These are phyloP conservation scores for Lecanicillium sp. DNA, from an alignment of 2,329 filamentous ascomycete species.

Conservation along the genomic window DNA sequence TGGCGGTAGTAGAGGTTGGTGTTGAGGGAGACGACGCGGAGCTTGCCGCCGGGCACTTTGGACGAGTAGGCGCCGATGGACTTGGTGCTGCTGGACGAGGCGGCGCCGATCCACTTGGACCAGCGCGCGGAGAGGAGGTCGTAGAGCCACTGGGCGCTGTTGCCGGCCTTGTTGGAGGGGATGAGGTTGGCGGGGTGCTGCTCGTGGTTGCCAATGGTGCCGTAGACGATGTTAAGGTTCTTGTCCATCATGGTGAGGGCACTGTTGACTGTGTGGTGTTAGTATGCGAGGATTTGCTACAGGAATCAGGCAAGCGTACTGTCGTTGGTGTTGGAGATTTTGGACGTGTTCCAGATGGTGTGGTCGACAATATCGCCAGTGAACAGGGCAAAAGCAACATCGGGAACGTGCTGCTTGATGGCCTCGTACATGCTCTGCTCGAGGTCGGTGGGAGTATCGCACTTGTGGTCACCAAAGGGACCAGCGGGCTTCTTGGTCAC, in stretches of 20 bases:
- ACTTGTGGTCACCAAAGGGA: constrained; percentile 46
- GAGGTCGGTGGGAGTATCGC: constrained; percentile 44
- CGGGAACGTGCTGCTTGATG: constrained; percentile 39
- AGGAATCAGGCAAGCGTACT: constrained; percentile 20
- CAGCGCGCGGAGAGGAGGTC: constrained; percentile 40
- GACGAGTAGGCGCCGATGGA: constrained; percentile 46
- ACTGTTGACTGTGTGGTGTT: constrained; percentile 30
- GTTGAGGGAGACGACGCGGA: constrained; percentile 54
- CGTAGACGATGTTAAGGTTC: constrained; percentile 41
- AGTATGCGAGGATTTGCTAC: too few species aligned
- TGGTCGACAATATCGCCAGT: constrained; percentile 55
- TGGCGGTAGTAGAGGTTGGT: constrained; percentile 54
- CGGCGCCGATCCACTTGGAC: constrained; percentile 39
- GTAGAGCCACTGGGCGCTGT: constrained; percentile 47
- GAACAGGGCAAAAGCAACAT: constrained; percentile 50
- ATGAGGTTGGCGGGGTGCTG: constrained; percentile 47
- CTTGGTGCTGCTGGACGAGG: constrained; percentile 25
- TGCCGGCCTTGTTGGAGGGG: constrained; percentile 33
- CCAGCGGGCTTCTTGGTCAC: constrained; percentile 44
- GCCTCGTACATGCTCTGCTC: constrained; percentile 50
- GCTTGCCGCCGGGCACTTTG: constrained; percentile 36
- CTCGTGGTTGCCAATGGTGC: constrained; percentile 53
- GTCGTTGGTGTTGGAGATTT: constrained; percentile 25
- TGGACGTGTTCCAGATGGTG: constrained; percentile 40
- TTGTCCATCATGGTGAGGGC: constrained; percentile 42